phyloP scores from a whole-genome alignment of 331 rosid species.

The Rhamnella rubrinervis region DNA sequence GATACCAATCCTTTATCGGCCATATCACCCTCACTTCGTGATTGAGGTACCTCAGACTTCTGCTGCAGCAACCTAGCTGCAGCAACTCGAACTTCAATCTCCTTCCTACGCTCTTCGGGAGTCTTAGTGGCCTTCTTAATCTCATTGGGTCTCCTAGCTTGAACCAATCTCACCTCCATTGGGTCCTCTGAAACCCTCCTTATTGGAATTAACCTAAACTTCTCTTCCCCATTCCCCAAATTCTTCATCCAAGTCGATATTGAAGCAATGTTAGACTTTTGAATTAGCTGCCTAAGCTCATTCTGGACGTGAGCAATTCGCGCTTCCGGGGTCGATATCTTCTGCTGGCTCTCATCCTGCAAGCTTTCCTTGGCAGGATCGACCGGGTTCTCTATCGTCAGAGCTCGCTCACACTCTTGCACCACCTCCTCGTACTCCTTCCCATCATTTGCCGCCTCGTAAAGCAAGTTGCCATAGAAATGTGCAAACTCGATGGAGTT shows the following conservation, averaged over 20 bases:
- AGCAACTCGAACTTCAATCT: constrained; percentile 85
- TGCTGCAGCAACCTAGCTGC: constrained; percentile 89
- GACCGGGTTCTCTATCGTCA: constrained; percentile 58
- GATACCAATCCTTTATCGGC: constrained; percentile 50
- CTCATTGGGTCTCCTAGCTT: constrained; percentile 81
- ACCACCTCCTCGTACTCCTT: constrained; percentile 80
- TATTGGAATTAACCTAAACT: constrained; percentile 72
- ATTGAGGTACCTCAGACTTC: constrained; percentile 56
- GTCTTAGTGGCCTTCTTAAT: constrained; percentile 92
- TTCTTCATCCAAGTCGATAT: constrained; percentile 87
- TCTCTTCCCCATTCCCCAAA: constrained; percentile 78
- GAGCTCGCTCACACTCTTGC: constrained; percentile 79
- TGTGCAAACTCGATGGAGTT: constrained; percentile 78
- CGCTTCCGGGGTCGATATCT: constrained; percentile 37
- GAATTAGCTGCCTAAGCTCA: constrained; percentile 78
- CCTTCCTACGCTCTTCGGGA: constrained; percentile 77
- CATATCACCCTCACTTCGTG: constrained; percentile 50
- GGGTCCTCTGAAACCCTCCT: constrained; percentile 78
- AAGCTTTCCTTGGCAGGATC: constrained; percentile 87
- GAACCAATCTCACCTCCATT: constrained; percentile 77
- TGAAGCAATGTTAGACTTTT: constrained; percentile 73
- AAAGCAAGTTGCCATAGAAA: constrained; percentile 70
- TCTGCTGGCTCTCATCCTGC: constrained; percentile 82
- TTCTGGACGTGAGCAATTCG: constrained; percentile 62
- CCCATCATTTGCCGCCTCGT: constrained; percentile 76